Evolutionary conservation across 805 yeast species (phyloP).

Genomic region (Candida gorgasii): DNA sequence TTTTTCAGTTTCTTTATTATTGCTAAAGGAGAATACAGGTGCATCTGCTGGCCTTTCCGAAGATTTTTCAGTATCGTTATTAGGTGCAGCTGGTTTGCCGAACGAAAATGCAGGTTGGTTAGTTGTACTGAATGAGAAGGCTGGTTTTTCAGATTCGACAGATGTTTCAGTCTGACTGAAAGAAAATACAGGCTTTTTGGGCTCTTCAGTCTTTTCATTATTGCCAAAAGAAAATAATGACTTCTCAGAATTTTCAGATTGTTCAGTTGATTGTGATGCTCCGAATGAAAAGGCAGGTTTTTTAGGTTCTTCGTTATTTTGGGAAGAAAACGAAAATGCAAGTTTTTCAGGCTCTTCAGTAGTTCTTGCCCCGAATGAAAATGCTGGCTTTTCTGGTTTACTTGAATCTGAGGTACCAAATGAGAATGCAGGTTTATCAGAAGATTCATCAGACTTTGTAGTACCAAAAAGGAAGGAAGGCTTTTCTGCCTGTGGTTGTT

Average conservation of each 20-base stretch:
- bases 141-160: conserved; percentile 18
- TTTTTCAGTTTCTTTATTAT: conserved; percentile 4
- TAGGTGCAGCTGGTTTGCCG: conserved; percentile 14
- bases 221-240: conserved; percentile 24
- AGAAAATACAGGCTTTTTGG: conserved; percentile 27
- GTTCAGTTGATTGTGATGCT: no score
- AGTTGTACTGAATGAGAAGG: conserved; percentile 25
- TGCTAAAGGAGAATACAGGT: conserved; percentile 20
- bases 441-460: not conserved
- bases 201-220: conserved; percentile 4
- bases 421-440: conserved; percentile 17
- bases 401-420: conserved; percentile 18
- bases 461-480: conserved; percentile 7
- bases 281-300: conserved; percentile 13
- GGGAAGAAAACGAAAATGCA: conserved; percentile 21
- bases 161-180: conserved; percentile 20
- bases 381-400: conserved; percentile 22
- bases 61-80: conserved; percentile 8
- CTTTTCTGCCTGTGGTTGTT: conserved; percentile 12
- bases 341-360: conserved; percentile 17
- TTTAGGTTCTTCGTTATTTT: conserved; percentile 3
- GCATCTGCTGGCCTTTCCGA: conserved; percentile 8
- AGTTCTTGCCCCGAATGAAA: conserved; percentile 18
- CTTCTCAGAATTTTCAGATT: conserved; percentile 14
- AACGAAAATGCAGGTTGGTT: conserved; percentile 26